Evolutionary conservation across 768 basidiomycete species (phyloP).

Genomic region (Termitomyces titanicus): DNA sequence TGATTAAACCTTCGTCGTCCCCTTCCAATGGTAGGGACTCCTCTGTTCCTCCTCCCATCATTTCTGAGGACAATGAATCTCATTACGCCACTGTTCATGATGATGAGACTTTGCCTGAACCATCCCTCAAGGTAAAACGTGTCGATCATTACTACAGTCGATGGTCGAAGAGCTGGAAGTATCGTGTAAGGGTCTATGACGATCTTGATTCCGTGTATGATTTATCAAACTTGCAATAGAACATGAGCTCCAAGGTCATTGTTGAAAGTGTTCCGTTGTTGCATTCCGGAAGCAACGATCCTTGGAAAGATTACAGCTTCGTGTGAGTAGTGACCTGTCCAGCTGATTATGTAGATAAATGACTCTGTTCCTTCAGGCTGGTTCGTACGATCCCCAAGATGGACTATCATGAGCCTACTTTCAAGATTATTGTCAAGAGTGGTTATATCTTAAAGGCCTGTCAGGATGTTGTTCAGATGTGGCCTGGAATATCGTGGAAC

Average conservation of each 20-base stretch:
- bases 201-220: neutral
- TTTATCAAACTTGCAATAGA: constrained; percentile 24
- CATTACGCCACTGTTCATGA: constrained; percentile 30
- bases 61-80: constrained; percentile 27
- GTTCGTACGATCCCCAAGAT: constrained; percentile 45
- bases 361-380: constrained; percentile 29
- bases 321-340: constrained; percentile 29
- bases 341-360: no score
- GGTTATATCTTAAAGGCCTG: constrained; percentile 53
- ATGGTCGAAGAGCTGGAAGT: constrained; percentile 57
- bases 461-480: constrained; percentile 52
- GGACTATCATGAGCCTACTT: constrained; percentile 38
- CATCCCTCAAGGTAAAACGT: constrained; percentile 55
- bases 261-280: constrained; percentile 44
- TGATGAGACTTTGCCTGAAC: constrained; percentile 32
- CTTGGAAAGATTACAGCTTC: constrained; percentile 56
- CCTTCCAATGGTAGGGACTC: neutral
- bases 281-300: constrained; percentile 39
- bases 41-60: neutral
- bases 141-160: constrained; percentile 58
- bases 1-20: constrained; percentile 7
- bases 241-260: constrained; percentile 49
- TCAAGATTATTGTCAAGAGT: constrained; percentile 57
- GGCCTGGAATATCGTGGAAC: constrained; percentile 63
- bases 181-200: constrained; percentile 31